Conservation (phyloP, 2,329 filamentous ascomycete genomes). For the Phyllosticta paracitricarpa region DNA sequence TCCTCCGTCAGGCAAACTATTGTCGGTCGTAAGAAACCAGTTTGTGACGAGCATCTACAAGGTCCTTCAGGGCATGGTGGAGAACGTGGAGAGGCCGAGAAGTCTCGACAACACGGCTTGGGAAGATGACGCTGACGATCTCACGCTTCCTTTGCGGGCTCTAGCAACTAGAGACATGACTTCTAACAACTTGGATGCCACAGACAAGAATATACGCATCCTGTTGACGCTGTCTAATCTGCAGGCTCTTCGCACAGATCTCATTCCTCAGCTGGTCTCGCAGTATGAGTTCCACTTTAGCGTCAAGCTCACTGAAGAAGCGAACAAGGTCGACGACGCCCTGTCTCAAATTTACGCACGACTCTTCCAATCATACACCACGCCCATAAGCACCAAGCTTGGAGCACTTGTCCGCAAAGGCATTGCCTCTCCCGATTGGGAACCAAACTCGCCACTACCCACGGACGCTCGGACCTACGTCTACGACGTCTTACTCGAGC, state of each 20-base stretch:
- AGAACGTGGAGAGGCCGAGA: conserved; percentile 75
- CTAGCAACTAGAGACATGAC: conserved; percentile 15
- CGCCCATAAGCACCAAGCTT: conserved; percentile 55
- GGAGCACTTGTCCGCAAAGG: conserved; percentile 52
- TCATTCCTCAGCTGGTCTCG: conserved; percentile 78
- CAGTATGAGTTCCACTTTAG: conserved; percentile 92
- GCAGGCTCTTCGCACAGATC: conserved; percentile 66
- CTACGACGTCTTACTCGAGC: conserved; percentile 71
- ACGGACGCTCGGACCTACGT: conserved; percentile 77
- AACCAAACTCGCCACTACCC: conserved; percentile 50
- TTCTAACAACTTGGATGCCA: conserved; percentile 25
- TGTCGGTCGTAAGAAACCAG: conserved; percentile 83
- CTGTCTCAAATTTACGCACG: conserved; percentile 82
- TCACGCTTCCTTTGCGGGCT: conserved; percentile 24
- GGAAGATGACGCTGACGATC: conserved; percentile 42
- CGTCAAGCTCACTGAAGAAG: conserved; percentile 88
- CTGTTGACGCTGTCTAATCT: conserved; percentile 91
- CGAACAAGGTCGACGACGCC: conserved; percentile 82
- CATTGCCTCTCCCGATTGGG: conserved; percentile 63
- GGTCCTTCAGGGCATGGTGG: conserved; percentile 87
- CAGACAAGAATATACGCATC: conserved; percentile 67
- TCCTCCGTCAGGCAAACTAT: conserved; percentile 73
- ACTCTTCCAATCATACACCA: conserved; percentile 87
- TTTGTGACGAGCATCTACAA: conserved; percentile 94
- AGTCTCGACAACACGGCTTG: conserved; percentile 50